Conservation (phyloP, 1,284 basidiomycete genomes). For the Malassezia brasiliensis region DNA sequence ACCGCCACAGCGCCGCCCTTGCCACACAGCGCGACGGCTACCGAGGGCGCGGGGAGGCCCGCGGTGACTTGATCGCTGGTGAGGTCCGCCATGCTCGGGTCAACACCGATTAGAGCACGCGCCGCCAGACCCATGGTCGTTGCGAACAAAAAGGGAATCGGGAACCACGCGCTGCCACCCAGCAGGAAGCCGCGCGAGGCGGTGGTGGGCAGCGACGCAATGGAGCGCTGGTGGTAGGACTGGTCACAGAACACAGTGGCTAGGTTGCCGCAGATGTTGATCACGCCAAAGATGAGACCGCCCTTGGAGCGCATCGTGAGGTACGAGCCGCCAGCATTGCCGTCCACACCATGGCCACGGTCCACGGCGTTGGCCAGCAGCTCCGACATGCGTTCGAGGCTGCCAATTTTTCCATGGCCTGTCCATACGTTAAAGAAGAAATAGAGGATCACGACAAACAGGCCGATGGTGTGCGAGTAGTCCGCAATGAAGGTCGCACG, state of each 20-base stretch:
- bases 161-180: constrained; percentile 65
- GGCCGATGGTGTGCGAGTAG: constrained; percentile 41
- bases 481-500: constrained; percentile 42
- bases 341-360: constrained; percentile 17
- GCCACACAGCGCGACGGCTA: constrained; percentile 63
- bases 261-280: constrained; percentile 56
- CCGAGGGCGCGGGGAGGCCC: constrained; percentile 42
- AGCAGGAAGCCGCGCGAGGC: constrained; percentile 78
- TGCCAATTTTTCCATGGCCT: constrained; percentile 48
- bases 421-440: constrained; percentile 65
- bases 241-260: constrained; percentile 60
- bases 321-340: constrained; percentile 49
- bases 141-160: constrained; percentile 57
- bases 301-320: constrained; percentile 69
- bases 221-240: constrained; percentile 63
- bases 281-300: constrained; percentile 76
- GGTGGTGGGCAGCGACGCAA: constrained; percentile 69
- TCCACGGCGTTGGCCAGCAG: constrained; percentile 51
- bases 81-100: constrained; percentile 28
- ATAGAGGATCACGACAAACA: constrained; percentile 46
- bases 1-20: constrained; percentile 65
- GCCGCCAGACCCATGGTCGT: constrained; percentile 57
- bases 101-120: constrained; percentile 29
- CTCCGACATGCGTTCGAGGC: constrained; percentile 33
- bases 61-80: constrained; percentile 23